Percentiles rank a stretch among this genome's conserved stretches.
These are phyloP conservation scores for Cucumis sativus DNA, from an alignment of 306 rosid genomes.

Conservation along the genomic window Cucumber_9930_V3 NC_026658.2:16508501-16509000, in stretches of 20 bases:
- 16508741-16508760: not conserved
- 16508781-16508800: not conserved
- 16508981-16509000: not conserved
- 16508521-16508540: conserved; percentile 92
- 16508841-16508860: not conserved
- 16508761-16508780: not conserved
- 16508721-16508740: not conserved
- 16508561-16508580: not conserved
- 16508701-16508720: not conserved
- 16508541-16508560: conserved; percentile 33
- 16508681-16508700: not conserved
- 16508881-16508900: not conserved
- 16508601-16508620: not conserved
- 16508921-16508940: not conserved
- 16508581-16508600: not conserved
- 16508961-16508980: not conserved
- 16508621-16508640: not conserved
- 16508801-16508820: not conserved
- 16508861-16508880: not conserved
- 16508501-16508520: conserved; percentile 99
- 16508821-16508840: not conserved
- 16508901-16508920: not conserved
- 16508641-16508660: not conserved
- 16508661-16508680: not conserved
- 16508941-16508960: not conserved